Base-by-base conservation (phyloP, 345 rosid genomes). In the Euphorbia pulcherrima region DNA sequence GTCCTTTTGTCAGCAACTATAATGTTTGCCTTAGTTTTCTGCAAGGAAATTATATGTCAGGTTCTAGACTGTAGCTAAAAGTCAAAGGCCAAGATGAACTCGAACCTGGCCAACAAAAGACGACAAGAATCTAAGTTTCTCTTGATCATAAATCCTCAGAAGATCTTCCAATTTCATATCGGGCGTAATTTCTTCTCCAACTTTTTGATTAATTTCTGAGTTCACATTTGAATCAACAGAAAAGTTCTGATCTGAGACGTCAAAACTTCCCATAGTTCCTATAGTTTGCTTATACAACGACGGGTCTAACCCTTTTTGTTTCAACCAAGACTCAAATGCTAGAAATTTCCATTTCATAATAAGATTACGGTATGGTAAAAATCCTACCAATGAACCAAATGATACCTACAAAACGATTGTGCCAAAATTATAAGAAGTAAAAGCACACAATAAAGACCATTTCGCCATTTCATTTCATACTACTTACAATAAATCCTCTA, bases 321-420 rank as follows among this genome's bases (percentile, higher is more conserved):
- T 80, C 85, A 91, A 70, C 99, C 99, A 94, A 76, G 97, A 82
- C 72, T 94, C 99, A 74, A 94, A 89, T 46, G 96, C 95, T 58
- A 89, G 74, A 80, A 91, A 94, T 74, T 91, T 91, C 91, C 88
- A 85, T 72, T 75, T 91, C 73, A 89, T 80, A 61, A 83, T 82
- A 41, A 94, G 95, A 78, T 88, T 84, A 44, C 95, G 89, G 74
- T 87, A 91, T 40, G 97, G 99, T 71, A 94, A 79, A 83, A 87
- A 84, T 39, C 99, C 97, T 18, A 89, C 78, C 81, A 91, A 78
- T 52, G 92, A 82, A 48, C 99, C 96, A 81, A 84, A 87, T 7
- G 96, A 88, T 63, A 83, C 97, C 99, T 91, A 83, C 60, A 77
- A 70, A 76, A 55, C 52, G 29, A 35, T 65, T 27, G 14, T 52